Evolutionary conservation across 345 rosid genomes (phyloP).

Genomic region (Sonneratia alba): DNA sequence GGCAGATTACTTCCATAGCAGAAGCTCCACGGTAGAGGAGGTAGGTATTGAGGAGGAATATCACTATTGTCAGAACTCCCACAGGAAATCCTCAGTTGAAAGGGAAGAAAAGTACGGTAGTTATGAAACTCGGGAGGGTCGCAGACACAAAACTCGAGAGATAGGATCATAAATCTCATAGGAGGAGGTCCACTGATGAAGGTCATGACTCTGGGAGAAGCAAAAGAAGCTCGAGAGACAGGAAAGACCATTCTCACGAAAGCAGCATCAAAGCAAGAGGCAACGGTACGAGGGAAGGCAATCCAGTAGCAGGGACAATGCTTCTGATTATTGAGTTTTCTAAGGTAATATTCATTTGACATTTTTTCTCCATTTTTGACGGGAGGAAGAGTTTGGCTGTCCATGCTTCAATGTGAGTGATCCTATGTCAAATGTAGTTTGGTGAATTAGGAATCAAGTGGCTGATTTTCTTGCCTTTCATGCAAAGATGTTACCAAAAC

Average conservation of each 20-base stretch:
- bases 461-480: too few relatives aligned
- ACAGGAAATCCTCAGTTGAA: slow-evolving; percentile 9
- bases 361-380: too few relatives aligned
- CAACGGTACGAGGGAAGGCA: slow-evolving; percentile 5
- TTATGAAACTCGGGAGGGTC: slow-evolving; percentile 24
- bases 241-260: slow-evolving; percentile 1
- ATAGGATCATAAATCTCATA: slow-evolving; percentile 21
- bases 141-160: slow-evolving; percentile 12
- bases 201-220: slow-evolving; percentile 3
- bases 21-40: slow-evolving; percentile 24
- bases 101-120: slow-evolving; percentile 17
- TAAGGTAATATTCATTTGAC: too few relatives aligned
- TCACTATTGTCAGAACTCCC: neutral
- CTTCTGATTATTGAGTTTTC: neutral
- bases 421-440: too few relatives aligned
- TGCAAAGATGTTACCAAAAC: too few relatives aligned
- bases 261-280: slow-evolving; percentile 1
- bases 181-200: slow-evolving; percentile 23
- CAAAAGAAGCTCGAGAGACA: neutral
- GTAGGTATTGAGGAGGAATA: slow-evolving; percentile 28
- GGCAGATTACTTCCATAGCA: slow-evolving; percentile 12
- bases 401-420: too few relatives aligned
- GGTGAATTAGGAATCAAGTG: too few relatives aligned
- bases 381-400: too few relatives aligned
- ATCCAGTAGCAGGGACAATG: neutral